Evolutionary conservation across 192 early-diverging fungal species (phyloP), one percentile per base, ranked within the genome.

Genomic region (Gaertneriomyces semiglobifer): DNA sequence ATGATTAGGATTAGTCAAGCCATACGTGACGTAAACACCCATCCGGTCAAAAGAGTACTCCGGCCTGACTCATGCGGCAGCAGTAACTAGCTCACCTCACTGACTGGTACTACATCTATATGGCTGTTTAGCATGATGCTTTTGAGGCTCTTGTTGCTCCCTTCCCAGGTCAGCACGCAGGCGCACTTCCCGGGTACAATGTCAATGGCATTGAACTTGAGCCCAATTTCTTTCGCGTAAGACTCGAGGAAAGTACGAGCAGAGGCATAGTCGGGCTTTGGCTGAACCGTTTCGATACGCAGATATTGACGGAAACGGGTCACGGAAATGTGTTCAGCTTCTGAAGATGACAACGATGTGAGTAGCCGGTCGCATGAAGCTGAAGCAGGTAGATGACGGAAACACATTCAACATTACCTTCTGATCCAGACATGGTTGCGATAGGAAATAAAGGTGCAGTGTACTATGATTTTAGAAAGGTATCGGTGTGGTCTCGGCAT

Each of bases 31-130:
- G 48, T 50, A 50, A 50, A 50, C 48, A 12, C 12, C 16, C 48
- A 12, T 18, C 48, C 48, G 25, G 25, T 33, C 25, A 33, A 50
- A 18, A 50, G 12, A 12, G 48, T 18, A 50, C 2, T n/a, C 48
- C 48, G 12, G 48, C 2, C 12, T 12, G 14, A 50, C 48, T 1
- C 48, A n/a, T 2, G 14, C 0, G 48, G 48, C 12, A 12, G 1
- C 55, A 12, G 11, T 7, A 16, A 65, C 53, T 7, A 16, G 55
- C 53, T 42, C 50, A 70, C 68, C 61, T 72, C 76, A 58, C 86
- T 89, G 62, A 92, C 90, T n/a, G 93, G 93, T 33, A 95, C 93
- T 0, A 95, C 93, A 71, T 95, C 93, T 7, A 86, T 89, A 77
- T 95, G 93, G 54, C 87, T 88, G 84, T 93, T 93, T 65, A 93